Percentiles rank a stretch among this genome's conserved stretches.
Conservation (phyloP, 108 stramenopile genomes). For the Nitzschia inconspicua region DNA sequence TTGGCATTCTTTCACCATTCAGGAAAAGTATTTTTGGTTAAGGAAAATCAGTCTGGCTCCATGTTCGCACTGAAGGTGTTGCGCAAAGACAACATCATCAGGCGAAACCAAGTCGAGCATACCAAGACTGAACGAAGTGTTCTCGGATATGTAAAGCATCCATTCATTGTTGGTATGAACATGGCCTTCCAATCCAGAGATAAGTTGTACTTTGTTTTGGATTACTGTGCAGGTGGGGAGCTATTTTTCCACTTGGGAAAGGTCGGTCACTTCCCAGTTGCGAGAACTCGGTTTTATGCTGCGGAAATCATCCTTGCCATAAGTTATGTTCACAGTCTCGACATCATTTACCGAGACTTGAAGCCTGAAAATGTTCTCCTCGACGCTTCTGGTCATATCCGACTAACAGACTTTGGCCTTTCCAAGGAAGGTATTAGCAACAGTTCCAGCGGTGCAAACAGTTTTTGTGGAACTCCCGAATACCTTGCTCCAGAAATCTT, state of each 20-base stretch:
- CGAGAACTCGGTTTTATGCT: slow-evolving; percentile 92
- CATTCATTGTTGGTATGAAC: slow-evolving; percentile 98
- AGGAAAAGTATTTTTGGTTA: slow-evolving; percentile 90
- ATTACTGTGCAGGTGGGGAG: slow-evolving; percentile 98
- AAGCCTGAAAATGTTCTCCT: slow-evolving; percentile 98
- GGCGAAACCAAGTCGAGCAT: slow-evolving; percentile 97
- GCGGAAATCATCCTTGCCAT: slow-evolving; percentile 96
- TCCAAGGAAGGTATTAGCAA: slow-evolving; percentile 94
- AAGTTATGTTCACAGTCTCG: slow-evolving; percentile 92
- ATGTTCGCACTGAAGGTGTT: slow-evolving; percentile 95
- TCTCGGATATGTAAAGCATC: slow-evolving; percentile 95
- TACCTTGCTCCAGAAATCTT: slow-evolving; percentile 99
- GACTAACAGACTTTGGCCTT: slow-evolving; percentile 97
- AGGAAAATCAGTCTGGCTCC: slow-evolving; percentile 67
- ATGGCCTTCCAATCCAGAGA: slow-evolving; percentile 98
- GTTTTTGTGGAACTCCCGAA: slow-evolving; percentile 99
- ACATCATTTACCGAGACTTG: slow-evolving; percentile 96
- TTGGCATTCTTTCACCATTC: slow-evolving; percentile 4
- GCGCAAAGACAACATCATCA: slow-evolving; percentile 95
- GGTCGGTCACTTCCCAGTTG: slow-evolving; percentile 90
- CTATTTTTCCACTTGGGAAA: slow-evolving; percentile 97
- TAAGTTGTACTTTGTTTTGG: slow-evolving; percentile 97
- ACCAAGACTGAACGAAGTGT: slow-evolving; percentile 97
- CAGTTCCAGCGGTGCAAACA: slow-evolving; percentile 90
- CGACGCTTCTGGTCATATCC: slow-evolving; percentile 91